Percentiles rank a stretch among this genome's conserved stretches.
phyloP scores from a whole-genome alignment of 441 rosid species.

The Populus hybrid region DNA sequence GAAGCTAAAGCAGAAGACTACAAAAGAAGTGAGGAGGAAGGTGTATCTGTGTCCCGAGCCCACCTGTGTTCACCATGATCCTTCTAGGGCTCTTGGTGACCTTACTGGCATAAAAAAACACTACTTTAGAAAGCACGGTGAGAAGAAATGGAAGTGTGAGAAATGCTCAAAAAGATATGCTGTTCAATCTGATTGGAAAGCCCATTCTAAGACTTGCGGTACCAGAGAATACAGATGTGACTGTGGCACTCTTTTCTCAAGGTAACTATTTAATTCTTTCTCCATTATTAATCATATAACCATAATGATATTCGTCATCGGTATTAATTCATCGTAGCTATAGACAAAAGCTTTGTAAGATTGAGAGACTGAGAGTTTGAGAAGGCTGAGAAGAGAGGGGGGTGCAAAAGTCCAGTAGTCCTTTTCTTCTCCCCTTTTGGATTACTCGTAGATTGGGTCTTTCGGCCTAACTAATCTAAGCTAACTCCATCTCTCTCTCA shows the following conservation, averaged over 20 bases:
- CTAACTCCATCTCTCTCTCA: background rate
- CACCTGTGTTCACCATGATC: slow-evolving; percentile 92
- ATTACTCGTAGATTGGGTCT: background rate
- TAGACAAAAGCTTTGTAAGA: slow-evolving; percentile 4
- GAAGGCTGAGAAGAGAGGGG: background rate
- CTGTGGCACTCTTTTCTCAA: slow-evolving; percentile 90
- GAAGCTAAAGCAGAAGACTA: slow-evolving; percentile 82
- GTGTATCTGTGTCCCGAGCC: slow-evolving; percentile 96
- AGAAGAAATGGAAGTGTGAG: slow-evolving; percentile 93
- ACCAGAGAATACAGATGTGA: slow-evolving; percentile 89
- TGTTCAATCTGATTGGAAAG: slow-evolving; percentile 97
- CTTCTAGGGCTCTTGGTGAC: slow-evolving; percentile 94
- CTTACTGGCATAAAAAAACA: slow-evolving; percentile 96
- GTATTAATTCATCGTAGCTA: background rate
- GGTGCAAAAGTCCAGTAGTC: background rate
- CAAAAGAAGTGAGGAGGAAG: slow-evolving; percentile 77
- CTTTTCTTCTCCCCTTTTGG: background rate
- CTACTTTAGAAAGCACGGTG: slow-evolving; percentile 85
- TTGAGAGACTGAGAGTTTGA: background rate
- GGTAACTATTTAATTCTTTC: slow-evolving; percentile 35
- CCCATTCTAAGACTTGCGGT: slow-evolving; percentile 91
- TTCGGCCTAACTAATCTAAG: background rate
- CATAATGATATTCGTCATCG: background rate
- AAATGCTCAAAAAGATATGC: slow-evolving; percentile 88
- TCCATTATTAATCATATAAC: background rate